Conservation (phyloP, 176 grass and related monocot genomes). For the Hyparrhenia diplandra region DNA sequence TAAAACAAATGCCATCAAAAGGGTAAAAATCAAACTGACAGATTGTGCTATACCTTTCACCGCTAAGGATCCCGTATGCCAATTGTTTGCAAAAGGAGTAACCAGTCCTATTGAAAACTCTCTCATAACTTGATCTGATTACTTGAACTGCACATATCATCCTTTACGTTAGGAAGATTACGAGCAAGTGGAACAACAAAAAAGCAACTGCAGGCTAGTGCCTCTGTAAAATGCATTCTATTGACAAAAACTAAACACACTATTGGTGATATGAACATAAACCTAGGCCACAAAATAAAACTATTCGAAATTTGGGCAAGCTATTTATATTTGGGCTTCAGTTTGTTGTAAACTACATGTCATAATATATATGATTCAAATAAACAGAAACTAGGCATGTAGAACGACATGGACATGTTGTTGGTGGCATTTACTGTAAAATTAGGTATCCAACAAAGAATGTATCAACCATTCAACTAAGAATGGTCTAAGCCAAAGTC, state of each 20-base stretch:
- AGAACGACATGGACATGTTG: background rate
- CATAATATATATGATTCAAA: background rate
- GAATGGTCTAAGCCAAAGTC: background rate
- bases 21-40: background rate
- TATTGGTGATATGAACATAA: background rate
- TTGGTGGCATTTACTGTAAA: background rate
- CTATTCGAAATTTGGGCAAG: background rate
- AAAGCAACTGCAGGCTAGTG: background rate
- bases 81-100: constrained; percentile 65
- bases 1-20: background rate
- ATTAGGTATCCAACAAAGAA: background rate
- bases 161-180: constrained; percentile 22
- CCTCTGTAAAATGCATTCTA: background rate
- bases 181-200: background rate
- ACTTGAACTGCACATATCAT: constrained; percentile 53
- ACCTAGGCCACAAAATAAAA: background rate
- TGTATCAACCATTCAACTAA: constrained; percentile 2
- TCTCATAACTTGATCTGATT: constrained; percentile 47
- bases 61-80: constrained; percentile 75
- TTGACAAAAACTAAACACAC: background rate
- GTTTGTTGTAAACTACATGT: background rate
- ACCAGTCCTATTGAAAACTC: constrained; percentile 50
- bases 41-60: constrained; percentile 59
- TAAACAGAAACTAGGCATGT: background rate
- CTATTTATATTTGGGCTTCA: background rate